A percentile compares a stretch with the other conserved stretches of the same genome.
These are phyloP conservation scores for Gilbertella persicaria DNA, from an alignment of 371 early-diverging fungal species.

Conservation along the genomic window DNA sequence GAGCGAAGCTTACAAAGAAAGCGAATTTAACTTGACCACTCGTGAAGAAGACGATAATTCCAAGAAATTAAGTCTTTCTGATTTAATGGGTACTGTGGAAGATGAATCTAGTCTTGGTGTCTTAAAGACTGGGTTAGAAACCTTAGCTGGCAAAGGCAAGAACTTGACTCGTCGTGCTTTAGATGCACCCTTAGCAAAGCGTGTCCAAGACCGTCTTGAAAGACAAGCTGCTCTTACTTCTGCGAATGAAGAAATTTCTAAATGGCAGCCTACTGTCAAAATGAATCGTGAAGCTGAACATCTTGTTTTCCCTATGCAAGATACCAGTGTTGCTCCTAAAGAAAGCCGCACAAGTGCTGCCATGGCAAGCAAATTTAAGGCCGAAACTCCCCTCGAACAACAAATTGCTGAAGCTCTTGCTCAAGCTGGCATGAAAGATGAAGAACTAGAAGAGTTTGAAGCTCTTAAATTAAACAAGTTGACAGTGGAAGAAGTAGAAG, in stretches of 20 bases:
- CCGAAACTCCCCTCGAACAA: slow-evolving; percentile 74
- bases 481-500: slow-evolving; percentile 77
- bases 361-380: slow-evolving; percentile 63
- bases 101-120: slow-evolving; percentile 61
- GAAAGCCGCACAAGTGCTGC: slow-evolving; percentile 44
- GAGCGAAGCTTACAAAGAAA: slow-evolving; percentile 76
- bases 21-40: slow-evolving; percentile 73
- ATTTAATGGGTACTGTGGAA: slow-evolving; percentile 69
- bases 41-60: slow-evolving; percentile 38
- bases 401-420: slow-evolving; percentile 73
- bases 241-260: slow-evolving; percentile 76
- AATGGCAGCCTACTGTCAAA: slow-evolving; percentile 85
- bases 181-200: slow-evolving; percentile 80
- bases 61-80: slow-evolving; percentile 72
- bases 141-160: slow-evolving; percentile 56
- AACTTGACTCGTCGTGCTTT: slow-evolving; percentile 57
- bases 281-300: slow-evolving; percentile 87
- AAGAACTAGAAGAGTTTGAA: slow-evolving; percentile 78
- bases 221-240: slow-evolving; percentile 83
- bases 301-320: slow-evolving; percentile 70
- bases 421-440: slow-evolving; percentile 76
- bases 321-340: slow-evolving; percentile 22
- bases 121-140: slow-evolving; percentile 64
- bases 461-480: slow-evolving; percentile 82
- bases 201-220: slow-evolving; percentile 81